phyloP scores from a whole-genome alignment of 1,139 yeast species.

The Debaryomycetaceae sp. region DNA sequence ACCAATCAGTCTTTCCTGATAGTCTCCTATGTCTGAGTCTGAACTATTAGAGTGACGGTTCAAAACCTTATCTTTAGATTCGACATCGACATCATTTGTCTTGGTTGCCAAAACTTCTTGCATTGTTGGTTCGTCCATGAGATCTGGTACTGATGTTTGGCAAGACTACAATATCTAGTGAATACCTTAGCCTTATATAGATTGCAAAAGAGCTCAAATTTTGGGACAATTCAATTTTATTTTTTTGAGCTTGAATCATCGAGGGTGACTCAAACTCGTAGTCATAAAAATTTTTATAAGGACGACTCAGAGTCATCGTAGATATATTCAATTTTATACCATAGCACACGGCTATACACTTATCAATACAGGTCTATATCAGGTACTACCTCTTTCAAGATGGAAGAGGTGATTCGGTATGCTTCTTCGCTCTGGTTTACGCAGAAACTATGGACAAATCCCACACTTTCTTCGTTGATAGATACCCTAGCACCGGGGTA shows the following conservation, averaged over 20 bases:
- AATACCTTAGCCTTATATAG: background rate
- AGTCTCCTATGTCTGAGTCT: background rate
- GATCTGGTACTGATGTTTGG: background rate
- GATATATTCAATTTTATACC: background rate
- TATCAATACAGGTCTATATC: background rate
- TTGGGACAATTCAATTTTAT: background rate
- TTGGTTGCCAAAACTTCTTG: background rate
- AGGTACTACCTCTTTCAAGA: slow-evolving; percentile 1
- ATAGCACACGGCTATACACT: slow-evolving; percentile 1
- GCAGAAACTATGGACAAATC: slow-evolving; percentile 56
- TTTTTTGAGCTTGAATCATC: background rate
- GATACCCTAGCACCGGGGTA: slow-evolving; percentile 36
- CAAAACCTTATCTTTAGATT: background rate
- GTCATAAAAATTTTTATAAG: background rate
- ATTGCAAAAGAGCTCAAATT: background rate
- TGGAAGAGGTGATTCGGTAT: slow-evolving; percentile 36
- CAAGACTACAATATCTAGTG: no score
- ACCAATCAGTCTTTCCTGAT: background rate
- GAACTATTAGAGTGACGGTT: background rate
- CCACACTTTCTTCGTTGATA: slow-evolving; percentile 25
- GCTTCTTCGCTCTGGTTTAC: slow-evolving; percentile 52
- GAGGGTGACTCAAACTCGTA: background rate
- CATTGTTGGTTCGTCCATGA: background rate
- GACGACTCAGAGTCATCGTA: slow-evolving; percentile 1
- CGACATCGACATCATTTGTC: background rate